phyloP scores from a whole-genome alignment of 495 filamentous ascomycete species.

The Letharia lupina region DNA sequence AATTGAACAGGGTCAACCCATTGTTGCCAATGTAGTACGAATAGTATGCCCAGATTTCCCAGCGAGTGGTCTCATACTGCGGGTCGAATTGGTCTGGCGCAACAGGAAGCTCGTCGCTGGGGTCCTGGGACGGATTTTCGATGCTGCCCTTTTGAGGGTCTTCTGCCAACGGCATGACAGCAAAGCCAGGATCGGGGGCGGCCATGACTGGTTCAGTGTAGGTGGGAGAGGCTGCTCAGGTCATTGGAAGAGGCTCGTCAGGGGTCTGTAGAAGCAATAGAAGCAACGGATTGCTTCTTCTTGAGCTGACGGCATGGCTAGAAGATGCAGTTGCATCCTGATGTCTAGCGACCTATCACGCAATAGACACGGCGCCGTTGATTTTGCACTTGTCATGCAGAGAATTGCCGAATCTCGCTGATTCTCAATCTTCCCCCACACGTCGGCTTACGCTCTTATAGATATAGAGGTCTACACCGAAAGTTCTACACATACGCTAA shows the following conservation, averaged over 20 bases:
- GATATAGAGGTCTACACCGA: too few species aligned
- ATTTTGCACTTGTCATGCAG: constrained; percentile 3
- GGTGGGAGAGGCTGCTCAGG: background rate
- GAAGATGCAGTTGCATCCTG: background rate
- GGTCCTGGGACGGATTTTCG: constrained; percentile 14
- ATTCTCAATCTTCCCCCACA: too few species aligned
- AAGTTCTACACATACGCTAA: too few species aligned
- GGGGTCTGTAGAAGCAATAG: constrained; percentile 1
- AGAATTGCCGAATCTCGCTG: background rate
- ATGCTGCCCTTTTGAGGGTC: constrained; percentile 19
- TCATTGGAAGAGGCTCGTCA: background rate
- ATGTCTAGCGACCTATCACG: background rate
- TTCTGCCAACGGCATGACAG: constrained; percentile 18
- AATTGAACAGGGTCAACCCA: constrained; percentile 59
- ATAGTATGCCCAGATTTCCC: constrained; percentile 61
- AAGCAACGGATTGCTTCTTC: background rate
- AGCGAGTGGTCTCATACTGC: constrained; percentile 42
- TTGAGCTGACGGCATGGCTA: background rate
- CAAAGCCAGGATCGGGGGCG: constrained; percentile 23
- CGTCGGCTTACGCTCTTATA: too few species aligned
- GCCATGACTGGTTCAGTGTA: constrained; percentile 16
- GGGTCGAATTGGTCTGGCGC: constrained; percentile 45
- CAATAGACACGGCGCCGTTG: constrained; percentile 1
- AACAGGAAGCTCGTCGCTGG: constrained; percentile 30
- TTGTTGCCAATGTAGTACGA: constrained; percentile 62